A percentile compares a stretch with the other conserved stretches of the same genome.
Evolutionary conservation across 140 eudicot species (phyloP).

Genomic region (Anethum foeniculum): DNA sequence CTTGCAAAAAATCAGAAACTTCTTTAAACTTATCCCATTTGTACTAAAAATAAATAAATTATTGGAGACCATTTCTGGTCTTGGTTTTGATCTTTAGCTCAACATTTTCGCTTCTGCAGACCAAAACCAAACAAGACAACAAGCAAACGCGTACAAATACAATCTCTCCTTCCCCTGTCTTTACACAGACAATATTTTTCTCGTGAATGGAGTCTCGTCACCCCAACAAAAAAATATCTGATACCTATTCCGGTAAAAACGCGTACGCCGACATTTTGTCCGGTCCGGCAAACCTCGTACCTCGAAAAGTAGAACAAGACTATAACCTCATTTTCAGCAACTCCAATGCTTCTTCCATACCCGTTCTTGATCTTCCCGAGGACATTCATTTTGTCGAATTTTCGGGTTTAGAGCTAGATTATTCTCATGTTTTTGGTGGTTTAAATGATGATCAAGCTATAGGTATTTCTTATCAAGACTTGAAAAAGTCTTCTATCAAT

Average conservation of each 20-base stretch:
- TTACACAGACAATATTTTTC: too few relatives aligned
- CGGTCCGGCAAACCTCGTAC: slow-evolving; percentile 19
- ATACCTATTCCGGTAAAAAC: slow-evolving; percentile 32
- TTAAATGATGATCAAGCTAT: slow-evolving; percentile 26
- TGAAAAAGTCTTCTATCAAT: slow-evolving; percentile 23
- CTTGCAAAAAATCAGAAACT: too few relatives aligned
- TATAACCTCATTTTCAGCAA: slow-evolving; percentile 54
- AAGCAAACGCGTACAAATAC: neutral
- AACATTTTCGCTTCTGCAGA: neutral
- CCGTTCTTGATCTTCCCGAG: slow-evolving; percentile 56
- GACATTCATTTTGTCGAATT: slow-evolving; percentile 23
- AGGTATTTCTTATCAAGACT: slow-evolving; percentile 37
- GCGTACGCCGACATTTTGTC: slow-evolving; percentile 61
- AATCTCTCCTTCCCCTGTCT: neutral
- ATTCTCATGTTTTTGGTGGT: slow-evolving; percentile 50
- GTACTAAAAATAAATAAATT: too few relatives aligned
- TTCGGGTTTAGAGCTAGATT: slow-evolving; percentile 45
- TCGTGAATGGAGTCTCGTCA: slow-evolving; percentile 48
- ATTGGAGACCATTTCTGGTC: neutral
- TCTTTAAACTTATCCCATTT: too few relatives aligned
- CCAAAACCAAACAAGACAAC: neutral
- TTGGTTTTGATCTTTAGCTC: neutral
- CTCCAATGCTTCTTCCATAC: slow-evolving; percentile 49
- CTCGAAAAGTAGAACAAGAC: slow-evolving; percentile 32
- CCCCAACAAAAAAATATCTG: slow-evolving; percentile 34